A percentile compares a stretch with the other conserved stretches of the same genome.
Conservation (phyloP, 2,329 filamentous ascomycete genomes). For the Falciphora oryzae region DNA sequence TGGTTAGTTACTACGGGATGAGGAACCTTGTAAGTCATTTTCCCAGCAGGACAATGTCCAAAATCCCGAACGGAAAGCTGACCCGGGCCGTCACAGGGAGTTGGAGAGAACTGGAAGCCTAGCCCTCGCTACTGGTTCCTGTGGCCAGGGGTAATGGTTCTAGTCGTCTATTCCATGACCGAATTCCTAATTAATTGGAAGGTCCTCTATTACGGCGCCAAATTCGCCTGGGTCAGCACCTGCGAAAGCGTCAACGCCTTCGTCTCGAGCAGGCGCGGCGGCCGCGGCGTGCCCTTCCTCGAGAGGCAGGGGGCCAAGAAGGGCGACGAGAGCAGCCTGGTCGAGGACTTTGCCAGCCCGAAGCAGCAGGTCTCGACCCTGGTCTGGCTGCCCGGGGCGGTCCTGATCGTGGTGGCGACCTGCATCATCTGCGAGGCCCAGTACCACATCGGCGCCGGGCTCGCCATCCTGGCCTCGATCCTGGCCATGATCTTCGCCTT, state of each 20-base stretch:
- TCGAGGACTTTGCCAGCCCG: constrained; percentile 34
- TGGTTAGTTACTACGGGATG: background rate
- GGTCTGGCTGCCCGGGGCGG: constrained; percentile 44
- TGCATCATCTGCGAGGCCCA: constrained; percentile 37
- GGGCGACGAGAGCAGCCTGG: constrained; percentile 24
- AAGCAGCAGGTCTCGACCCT: constrained; percentile 45
- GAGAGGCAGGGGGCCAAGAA: constrained; percentile 19
- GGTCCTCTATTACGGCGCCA: constrained; percentile 29
- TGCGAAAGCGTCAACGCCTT: background rate
- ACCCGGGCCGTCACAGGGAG: no score
- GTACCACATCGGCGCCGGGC: constrained; percentile 17
- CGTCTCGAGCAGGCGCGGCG: background rate
- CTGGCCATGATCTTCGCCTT: constrained; percentile 46
- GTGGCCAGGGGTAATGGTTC: constrained; percentile 39
- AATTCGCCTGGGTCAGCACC: constrained; percentile 21
- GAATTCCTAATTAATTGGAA: constrained; percentile 35
- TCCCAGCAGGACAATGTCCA: background rate
- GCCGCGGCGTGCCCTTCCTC: constrained; percentile 1
- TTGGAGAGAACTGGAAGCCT: constrained; percentile 12
- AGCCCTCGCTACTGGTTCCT: constrained; percentile 38
- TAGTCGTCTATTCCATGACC: constrained; percentile 33
- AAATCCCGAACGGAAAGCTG: background rate
- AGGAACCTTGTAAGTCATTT: constrained; percentile 17
- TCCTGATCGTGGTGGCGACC: constrained; percentile 45
- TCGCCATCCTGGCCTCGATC: constrained; percentile 31